These are phyloP conservation scores for Trichocladium antarcticum DNA, from an alignment of 495 filamentous ascomycete species.

Conservation along the genomic window DNA sequence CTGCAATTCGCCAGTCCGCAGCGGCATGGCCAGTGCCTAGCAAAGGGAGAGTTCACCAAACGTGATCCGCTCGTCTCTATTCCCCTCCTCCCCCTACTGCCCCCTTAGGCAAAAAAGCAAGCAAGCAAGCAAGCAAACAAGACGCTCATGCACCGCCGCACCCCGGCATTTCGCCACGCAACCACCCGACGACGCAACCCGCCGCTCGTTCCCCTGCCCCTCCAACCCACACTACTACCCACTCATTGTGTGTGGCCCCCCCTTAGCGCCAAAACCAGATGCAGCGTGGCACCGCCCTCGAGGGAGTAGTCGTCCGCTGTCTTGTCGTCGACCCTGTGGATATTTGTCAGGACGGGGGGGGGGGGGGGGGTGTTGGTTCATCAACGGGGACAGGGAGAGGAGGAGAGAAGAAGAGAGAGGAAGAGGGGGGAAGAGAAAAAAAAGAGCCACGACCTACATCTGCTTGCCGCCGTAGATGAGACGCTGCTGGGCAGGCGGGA, in stretches of 20 bases:
- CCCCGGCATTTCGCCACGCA: no score
- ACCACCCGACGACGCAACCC: no score
- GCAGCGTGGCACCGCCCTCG: conserved; percentile 84
- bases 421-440: not conserved
- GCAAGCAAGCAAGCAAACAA: no score
- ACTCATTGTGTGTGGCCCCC: conserved; percentile 51
- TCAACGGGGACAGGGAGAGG: not conserved
- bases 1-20: no score
- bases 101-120: no score
- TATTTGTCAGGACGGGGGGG: not conserved
- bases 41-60: no score
- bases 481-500: conserved; percentile 93
- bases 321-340: conserved; percentile 78
- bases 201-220: no score
- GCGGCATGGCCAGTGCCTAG: no score
- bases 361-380: no score
- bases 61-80: no score
- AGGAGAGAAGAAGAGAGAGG: not conserved
- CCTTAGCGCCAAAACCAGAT: conserved; percentile 86
- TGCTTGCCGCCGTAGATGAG: conserved; percentile 96
- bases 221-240: not conserved
- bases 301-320: conserved; percentile 76
- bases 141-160: no score
- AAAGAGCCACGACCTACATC: conserved; percentile 52
- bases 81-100: no score